Conservation (phyloP, 768 basidiomycete genomes). For the Amanita inopinata region DNA sequence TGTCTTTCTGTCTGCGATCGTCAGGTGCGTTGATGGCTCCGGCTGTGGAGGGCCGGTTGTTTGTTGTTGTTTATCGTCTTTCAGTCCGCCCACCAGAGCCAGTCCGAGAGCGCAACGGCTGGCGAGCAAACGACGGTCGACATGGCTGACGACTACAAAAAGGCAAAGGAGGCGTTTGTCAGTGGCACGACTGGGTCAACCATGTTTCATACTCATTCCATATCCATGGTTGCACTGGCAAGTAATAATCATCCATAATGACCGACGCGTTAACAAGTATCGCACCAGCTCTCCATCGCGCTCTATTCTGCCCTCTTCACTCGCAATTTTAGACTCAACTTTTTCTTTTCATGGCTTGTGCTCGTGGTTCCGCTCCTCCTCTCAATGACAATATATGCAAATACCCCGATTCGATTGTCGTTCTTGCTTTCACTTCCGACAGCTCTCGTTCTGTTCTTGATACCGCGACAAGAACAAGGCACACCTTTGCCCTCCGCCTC, state of each 20-base stretch:
- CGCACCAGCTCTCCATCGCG: conserved; percentile 55
- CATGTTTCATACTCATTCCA: conserved; percentile 50
- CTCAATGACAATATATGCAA: conserved; percentile 69
- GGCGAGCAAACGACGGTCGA: no score
- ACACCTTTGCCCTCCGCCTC: conserved; percentile 44
- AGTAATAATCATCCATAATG: not conserved
- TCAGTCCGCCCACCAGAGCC: no score
- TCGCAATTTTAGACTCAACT: conserved; percentile 32
- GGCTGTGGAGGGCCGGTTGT: no score
- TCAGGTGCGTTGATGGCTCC: not conserved
- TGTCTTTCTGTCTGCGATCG: no score
- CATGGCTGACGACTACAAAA: conserved; percentile 38
- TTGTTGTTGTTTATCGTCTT: conserved; percentile 7
- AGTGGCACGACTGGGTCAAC: conserved; percentile 54
- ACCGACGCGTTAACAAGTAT: not conserved
- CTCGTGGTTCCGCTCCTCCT: conserved; percentile 74
- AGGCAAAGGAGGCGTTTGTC: conserved; percentile 67
- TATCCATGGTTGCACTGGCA: conserved; percentile 52
- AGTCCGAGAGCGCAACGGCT: no score
- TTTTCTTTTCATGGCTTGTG: conserved; percentile 47
- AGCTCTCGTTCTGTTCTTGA: conserved; percentile 28
- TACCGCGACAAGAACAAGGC: conserved; percentile 31
- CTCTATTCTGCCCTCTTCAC: conserved; percentile 55
- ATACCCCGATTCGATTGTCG: conserved; percentile 43
- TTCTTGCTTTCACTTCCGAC: conserved; percentile 37